Evolutionary conservation across 176 grass and related monocot genomes (phyloP).

Genomic region (Musa acuminata): DNA sequence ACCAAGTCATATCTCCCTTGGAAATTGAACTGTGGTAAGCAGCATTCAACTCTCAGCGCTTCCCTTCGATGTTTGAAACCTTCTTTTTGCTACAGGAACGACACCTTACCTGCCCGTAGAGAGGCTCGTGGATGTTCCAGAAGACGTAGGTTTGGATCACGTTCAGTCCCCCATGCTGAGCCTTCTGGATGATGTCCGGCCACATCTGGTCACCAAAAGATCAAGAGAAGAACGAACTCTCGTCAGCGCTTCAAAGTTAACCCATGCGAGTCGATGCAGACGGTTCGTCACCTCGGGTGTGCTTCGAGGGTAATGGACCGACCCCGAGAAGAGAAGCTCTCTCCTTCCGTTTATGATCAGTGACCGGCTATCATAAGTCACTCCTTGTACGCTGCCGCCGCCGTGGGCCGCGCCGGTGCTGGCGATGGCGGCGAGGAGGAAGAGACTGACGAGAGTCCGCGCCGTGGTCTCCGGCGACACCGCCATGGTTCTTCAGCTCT

Average conservation of each 20-base stretch:
- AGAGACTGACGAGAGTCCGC: background rate
- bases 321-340: slow-evolving; percentile 80
- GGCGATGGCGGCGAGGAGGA: slow-evolving; percentile 8
- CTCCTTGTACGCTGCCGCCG: background rate
- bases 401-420: background rate
- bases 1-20: slow-evolving; percentile 47
- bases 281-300: slow-evolving; percentile 35
- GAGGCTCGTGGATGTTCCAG: slow-evolving; percentile 82
- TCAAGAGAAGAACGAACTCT: slow-evolving; percentile 1
- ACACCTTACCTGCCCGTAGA: slow-evolving; percentile 42
- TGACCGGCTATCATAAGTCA: slow-evolving; percentile 57
- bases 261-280: background rate
- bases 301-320: slow-evolving; percentile 88
- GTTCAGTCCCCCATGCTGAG: slow-evolving; percentile 70
- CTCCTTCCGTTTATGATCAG: slow-evolving; percentile 61
- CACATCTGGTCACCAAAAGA: slow-evolving; percentile 45
- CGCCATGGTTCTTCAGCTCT: background rate
- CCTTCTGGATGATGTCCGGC: slow-evolving; percentile 42
- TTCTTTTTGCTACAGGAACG: slow-evolving; percentile 52
- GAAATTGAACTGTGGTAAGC: slow-evolving; percentile 57
- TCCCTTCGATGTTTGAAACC: slow-evolving; percentile 38
- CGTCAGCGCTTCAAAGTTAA: slow-evolving; percentile 21
- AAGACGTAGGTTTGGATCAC: slow-evolving; percentile 79
- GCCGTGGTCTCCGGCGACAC: background rate
- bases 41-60: slow-evolving; percentile 41